Evolutionary conservation across 441 rosid genomes (phyloP), one percentile per base, ranked within the genome.

Genomic region (Brassica hybrid): DNA sequence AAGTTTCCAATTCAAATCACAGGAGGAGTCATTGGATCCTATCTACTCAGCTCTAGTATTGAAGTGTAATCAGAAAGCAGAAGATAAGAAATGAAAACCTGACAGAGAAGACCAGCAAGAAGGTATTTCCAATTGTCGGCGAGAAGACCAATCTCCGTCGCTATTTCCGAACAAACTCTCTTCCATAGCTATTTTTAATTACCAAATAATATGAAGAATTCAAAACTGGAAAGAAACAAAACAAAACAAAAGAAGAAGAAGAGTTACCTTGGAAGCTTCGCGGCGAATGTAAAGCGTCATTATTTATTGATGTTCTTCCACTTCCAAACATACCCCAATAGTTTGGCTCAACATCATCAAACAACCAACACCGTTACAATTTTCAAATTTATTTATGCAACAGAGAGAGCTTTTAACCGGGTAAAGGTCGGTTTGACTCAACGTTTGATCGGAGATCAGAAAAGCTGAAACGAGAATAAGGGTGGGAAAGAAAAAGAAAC

Each of bases 221-320:
- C 57, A 54, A 69, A 43, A 10, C 3, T 32, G 54, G 14, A 21
- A 58, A 2, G 0, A 1, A 21, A 12, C 73, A 11, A 4, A 10
- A 34, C 71, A 56, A 11, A 23, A 21, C 17, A 32, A 32, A 32
- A 7, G 2, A 34, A 34, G 8, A 34, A 34, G 16, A 54, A 11
- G 25, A 69, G 16, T 5, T n/a, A 93, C 99, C 99, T 94, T 94
- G 2, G 99, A 92, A 91, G 99, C 92, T 86, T 96, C 97, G 72
- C 99, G 97, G 75, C 96, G 89, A 85, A 96, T 88, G 89, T 91
- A 92, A 89, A 91, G 81, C 85, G 92, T 88, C 99, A 96, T 71
- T 71, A 2, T 34, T 43, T 23, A 3, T 59, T 57, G 18, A 30
- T 32, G 7, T 64, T 74, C 81, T 86, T 82, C 88, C 93, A 38